Evolutionary conservation across 129 eudicot genomes (phyloP), one percentile per base, ranked within the genome.

Genomic region (Pulicaria dysenterica): DNA sequence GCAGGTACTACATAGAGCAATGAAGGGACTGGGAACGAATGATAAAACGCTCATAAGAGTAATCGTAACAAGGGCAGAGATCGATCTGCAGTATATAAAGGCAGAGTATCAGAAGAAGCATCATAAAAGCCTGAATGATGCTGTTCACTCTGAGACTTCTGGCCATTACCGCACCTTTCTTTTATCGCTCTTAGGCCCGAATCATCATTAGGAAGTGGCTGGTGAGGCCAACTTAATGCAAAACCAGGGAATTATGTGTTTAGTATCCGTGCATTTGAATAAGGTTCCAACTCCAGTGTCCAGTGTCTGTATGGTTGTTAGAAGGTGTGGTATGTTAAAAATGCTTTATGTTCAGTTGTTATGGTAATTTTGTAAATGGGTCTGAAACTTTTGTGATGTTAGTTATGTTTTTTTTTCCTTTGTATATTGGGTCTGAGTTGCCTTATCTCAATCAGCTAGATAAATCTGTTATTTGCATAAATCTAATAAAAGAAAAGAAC

Each of bases 1-100:
- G 66, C 58, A 93, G 98, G 83, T 85, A 44, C 69, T 93, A 69
- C 90, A 64, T 50, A 85, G 76, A 81, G 86, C 98, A 70, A 93
- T 93, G 98, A 85, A 87, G 82, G 98, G 98, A 36, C 48, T 93
- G 80, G 98, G 98, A 79, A 93, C 96, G 1, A 66, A 80, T 70
- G 96, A 93, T 53, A 72, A 79, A 42, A 77, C 89, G 3, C 91
- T 93, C 0, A 83, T 74, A 37, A 78, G 98, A 73, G 79, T 93
- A 36, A 90, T 93, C 5, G 96, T 90, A 37, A 89, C 96, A 38
- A 84, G 98, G 77, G 59, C 87, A 1, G 98, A 93, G 82, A 83
- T 90, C 0, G 98, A 93, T 37, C 80, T 87, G 98, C 92, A 80
- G 75, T 90, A 85, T 73, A 93, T 93, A 5, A 93, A 89, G 71